These are phyloP conservation scores for Acanthamoeba royreba DNA, from an alignment of 208 protist species.

Conservation along the genomic window DNA sequence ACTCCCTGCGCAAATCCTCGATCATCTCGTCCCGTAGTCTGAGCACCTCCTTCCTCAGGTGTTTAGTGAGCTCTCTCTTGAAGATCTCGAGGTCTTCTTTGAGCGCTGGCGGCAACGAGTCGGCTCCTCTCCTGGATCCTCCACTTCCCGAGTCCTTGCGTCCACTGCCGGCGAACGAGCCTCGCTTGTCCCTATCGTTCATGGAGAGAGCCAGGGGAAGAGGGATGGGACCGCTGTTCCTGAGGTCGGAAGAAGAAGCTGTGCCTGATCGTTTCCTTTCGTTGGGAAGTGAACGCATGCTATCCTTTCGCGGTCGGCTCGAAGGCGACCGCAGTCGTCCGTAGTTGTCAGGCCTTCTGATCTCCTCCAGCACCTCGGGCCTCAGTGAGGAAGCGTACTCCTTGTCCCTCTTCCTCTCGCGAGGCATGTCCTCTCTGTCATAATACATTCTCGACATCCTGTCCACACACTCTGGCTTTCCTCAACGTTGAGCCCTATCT, in stretches of 20 bases:
- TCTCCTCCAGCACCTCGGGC: neutral
- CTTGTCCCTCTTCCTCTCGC: neutral
- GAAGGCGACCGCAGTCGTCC: neutral
- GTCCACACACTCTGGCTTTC: no score
- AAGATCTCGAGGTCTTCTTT: neutral
- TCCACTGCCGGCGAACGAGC: no score
- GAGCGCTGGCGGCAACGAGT: neutral
- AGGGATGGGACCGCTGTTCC: no score
- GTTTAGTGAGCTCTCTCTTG: neutral
- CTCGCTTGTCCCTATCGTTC: no score
- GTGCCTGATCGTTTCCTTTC: no score
- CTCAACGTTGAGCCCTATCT: no score
- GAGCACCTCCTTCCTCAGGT: neutral
- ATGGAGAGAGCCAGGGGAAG: no score
- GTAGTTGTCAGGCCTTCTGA: neutral
- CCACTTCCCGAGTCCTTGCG: no score
- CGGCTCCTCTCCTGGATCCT: neutral
- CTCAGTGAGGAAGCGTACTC: neutral
- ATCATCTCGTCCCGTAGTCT: neutral
- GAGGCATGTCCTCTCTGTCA: no score
- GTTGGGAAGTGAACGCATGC: no score
- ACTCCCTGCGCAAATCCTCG: neutral
- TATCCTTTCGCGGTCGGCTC: neutral
- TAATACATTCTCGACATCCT: no score
- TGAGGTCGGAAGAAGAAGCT: no score